Evolutionary conservation across 371 early-diverging fungal genomes (phyloP).

Genomic region (Mucor irregularis): DNA sequence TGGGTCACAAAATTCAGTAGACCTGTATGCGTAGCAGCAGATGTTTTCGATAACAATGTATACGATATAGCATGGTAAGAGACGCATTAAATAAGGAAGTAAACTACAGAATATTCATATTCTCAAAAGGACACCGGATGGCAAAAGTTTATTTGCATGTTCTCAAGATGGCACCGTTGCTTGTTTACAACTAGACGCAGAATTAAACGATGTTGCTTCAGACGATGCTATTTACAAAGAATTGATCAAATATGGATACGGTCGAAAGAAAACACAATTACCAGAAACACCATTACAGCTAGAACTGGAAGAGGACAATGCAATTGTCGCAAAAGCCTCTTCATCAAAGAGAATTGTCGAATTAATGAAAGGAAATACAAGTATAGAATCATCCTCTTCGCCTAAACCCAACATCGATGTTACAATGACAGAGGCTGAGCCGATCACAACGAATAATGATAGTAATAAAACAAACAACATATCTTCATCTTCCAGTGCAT

Average conservation of each 20-base stretch:
- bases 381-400: constrained; percentile 5
- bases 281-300: constrained; percentile 69
- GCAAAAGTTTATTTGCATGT: constrained; percentile 78
- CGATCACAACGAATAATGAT: too few species aligned
- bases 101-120: neutral
- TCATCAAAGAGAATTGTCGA: constrained; percentile 43
- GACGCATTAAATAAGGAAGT: neutral
- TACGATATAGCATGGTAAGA: constrained; percentile 86
- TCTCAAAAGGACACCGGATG: constrained; percentile 58
- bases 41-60: constrained; percentile 81
- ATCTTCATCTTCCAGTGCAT: constrained; percentile 19
- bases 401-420: constrained; percentile 2
- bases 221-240: constrained; percentile 62
- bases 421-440: constrained; percentile 3
- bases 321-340: constrained; percentile 36
- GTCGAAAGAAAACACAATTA: constrained; percentile 54
- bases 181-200: constrained; percentile 67
- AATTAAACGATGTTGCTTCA: constrained; percentile 67
- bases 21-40: constrained; percentile 75
- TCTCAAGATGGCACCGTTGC: constrained; percentile 93
- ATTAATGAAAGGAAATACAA: constrained; percentile 41
- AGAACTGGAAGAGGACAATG: constrained; percentile 65
- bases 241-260: constrained; percentile 73
- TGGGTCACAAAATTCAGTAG: constrained; percentile 83
- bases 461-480: neutral